Evolutionary conservation across 345 rosid genomes (phyloP).

Genomic region (Jatropha curcas): DNA sequence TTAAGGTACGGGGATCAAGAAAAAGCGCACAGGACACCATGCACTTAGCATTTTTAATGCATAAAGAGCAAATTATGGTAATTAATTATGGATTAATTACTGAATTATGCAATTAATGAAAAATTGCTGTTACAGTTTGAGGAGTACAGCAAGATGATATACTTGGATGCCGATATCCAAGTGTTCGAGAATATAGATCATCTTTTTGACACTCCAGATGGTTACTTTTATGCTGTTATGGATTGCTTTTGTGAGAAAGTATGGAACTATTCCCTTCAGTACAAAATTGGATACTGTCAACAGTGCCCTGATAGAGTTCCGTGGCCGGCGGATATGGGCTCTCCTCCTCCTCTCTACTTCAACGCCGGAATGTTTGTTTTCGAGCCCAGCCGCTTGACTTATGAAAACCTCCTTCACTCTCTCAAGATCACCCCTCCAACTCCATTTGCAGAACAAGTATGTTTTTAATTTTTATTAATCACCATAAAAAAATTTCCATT

Average conservation of each 20-base stretch:
- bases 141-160: constrained; percentile 27
- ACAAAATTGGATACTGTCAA: constrained; percentile 20
- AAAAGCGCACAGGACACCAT: no score
- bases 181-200: constrained; percentile 29
- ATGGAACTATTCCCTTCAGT: constrained; percentile 24
- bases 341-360: constrained; percentile 30
- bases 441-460: constrained; percentile 27
- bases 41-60: no score
- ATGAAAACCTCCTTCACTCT: constrained; percentile 17
- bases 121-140: constrained; percentile 5
- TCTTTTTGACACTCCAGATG: constrained; percentile 22
- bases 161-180: constrained; percentile 30
- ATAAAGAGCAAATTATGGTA: no score
- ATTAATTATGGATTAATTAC: no score
- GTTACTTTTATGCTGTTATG: constrained; percentile 23
- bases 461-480: no score
- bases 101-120: no score
- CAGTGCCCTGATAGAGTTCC: constrained; percentile 23
- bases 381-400: constrained; percentile 23
- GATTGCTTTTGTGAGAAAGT: constrained; percentile 29
- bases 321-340: constrained; percentile 26
- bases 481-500: no score
- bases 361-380: constrained; percentile 29
- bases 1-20: no score
- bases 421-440: constrained; percentile 23